Percentiles rank a stretch among this genome's conserved stretches.
phyloP scores from a whole-genome alignment of 2,329 filamentous ascomycete species.

The Epichloe elymi region DNA sequence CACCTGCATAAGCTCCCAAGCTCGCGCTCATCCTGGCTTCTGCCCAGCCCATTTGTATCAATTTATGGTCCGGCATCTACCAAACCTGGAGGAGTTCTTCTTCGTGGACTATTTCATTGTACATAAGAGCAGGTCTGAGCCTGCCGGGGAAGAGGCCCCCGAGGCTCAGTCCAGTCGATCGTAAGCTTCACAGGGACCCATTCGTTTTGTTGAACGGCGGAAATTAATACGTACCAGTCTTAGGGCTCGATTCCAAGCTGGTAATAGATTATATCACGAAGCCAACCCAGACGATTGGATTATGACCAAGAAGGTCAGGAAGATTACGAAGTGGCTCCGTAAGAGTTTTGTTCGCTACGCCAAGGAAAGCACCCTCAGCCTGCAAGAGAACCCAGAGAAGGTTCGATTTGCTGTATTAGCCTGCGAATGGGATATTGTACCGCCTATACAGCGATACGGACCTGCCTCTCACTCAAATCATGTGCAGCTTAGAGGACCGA shows the following conservation, averaged over 20 bases:
- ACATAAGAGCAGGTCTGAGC: conserved; percentile 11
- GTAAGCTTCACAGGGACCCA: not conserved
- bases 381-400: conserved; percentile 19
- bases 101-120: conserved; percentile 31
- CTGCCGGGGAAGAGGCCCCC: not conserved
- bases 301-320: conserved; percentile 21
- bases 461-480: not conserved
- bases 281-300: conserved; percentile 21
- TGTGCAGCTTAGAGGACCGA: not conserved
- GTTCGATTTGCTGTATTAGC: conserved; percentile 29
- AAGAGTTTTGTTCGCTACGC: conserved; percentile 24
- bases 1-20: conserved; percentile 21
- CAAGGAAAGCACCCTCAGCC: conserved; percentile 18
- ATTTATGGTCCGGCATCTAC: conserved; percentile 27
- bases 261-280: conserved; percentile 18
- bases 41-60: conserved; percentile 30
- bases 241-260: conserved; percentile 4
- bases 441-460: not conserved
- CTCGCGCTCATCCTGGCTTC: conserved; percentile 12
- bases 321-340: conserved; percentile 26
- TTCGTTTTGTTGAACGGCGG: no score
- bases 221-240: not conserved
- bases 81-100: conserved; percentile 29
- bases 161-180: not conserved
- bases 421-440: conserved; percentile 24